Evolutionary conservation across 2,329 filamentous ascomycete species (phyloP).

Genomic region (Colletotrichum costaricense): DNA sequence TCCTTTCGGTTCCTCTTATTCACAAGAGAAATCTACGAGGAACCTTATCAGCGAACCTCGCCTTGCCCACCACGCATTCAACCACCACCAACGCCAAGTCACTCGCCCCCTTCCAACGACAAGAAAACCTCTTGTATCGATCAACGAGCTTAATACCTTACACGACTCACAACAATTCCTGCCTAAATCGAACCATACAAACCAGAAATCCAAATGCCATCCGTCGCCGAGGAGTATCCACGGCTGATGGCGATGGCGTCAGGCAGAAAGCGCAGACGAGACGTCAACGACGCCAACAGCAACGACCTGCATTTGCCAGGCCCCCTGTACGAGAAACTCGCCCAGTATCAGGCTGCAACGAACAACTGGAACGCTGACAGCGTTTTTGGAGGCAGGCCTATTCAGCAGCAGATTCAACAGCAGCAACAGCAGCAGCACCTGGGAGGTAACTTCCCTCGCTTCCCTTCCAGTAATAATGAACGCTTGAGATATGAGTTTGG

Average conservation of each 20-base stretch:
- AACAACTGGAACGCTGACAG: slow-evolving; percentile 33
- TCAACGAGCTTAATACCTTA: not conserved
- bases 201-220: slow-evolving; percentile 30
- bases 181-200: not conserved
- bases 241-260: slow-evolving; percentile 26
- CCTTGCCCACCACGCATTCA: not conserved
- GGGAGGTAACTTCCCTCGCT: slow-evolving; percentile 9
- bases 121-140: not conserved
- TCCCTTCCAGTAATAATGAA: slow-evolving; percentile 19
- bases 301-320: slow-evolving; percentile 24
- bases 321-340: slow-evolving; percentile 37
- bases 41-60: slow-evolving; percentile 6
- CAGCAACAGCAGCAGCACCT: slow-evolving; percentile 25
- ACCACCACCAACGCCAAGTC: not conserved
- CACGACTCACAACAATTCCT: not conserved
- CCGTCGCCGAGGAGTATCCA: slow-evolving; percentile 35
- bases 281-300: slow-evolving; percentile 29
- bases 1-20: not conserved
- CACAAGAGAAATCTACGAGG: not conserved
- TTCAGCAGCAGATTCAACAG: slow-evolving; percentile 31
- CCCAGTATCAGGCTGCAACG: slow-evolving; percentile 26
- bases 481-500: slow-evolving; percentile 20
- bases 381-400: slow-evolving; percentile 32
- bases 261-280: slow-evolving; percentile 36
- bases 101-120: not conserved